Base-by-base conservation (phyloP, 208 protist species). In the Entamoeba histolytica region DNA sequence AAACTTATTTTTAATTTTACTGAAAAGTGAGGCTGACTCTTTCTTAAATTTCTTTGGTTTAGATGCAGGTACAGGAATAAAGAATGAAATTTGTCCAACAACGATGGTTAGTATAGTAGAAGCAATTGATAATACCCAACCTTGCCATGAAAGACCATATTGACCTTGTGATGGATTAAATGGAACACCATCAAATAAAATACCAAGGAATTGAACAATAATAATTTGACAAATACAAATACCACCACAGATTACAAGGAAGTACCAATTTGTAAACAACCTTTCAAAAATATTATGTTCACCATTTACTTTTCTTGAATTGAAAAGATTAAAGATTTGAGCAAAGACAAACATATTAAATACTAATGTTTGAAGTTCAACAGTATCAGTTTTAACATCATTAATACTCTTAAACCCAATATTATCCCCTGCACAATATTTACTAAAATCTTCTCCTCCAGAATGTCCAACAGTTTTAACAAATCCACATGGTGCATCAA, bases 281-380 rank as follows among this genome's bases (percentile, higher is more conserved):
- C 52, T 73, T 49, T 3, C 7, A 31, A 95, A 94, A 0, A 95
- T 1, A 52, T 95, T 95, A 14, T 94, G 28, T 78, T 95, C 94
- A 69, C 91, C 92, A 52, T 95, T 52, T 31, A 69, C 17, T 49
- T 91, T 55, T 49, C 94, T 47, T 44, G 94, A 95, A 57, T 73
- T 93, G 3, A 95, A 44, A 78, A 92, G 61, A 52, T 95, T 95
- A n/a, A 95, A 95, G 2, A 95, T 23, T 49, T 95, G 94, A 5
- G 39, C 5, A 5, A 94, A 92, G 1, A 94, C 93, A 55, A 94
- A 94, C 5, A 49, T 57, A 44, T 94, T 94, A 35, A 93, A 94
- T n/a, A 94, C 55, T 35, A 61, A 31, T 8, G 93, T 94, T 19
- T 93, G 93, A n/a, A 51, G 23, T 49, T 91, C 4, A 28, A 49